Evolutionary conservation across 2,329 filamentous ascomycete genomes (phyloP).

Genomic region (Pseudonectria buxi): DNA sequence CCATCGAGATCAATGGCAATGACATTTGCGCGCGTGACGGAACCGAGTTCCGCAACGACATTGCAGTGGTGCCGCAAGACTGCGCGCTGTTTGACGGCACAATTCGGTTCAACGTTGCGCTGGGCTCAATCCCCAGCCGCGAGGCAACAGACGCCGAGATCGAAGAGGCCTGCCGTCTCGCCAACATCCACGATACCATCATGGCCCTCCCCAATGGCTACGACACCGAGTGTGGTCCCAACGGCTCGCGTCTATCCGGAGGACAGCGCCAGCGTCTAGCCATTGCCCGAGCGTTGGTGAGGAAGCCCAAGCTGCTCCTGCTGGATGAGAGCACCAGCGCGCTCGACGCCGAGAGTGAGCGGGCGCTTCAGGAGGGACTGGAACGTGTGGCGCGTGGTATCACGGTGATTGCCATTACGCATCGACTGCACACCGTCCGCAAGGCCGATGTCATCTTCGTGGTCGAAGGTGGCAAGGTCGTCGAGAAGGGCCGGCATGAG

Average conservation of each 20-base stretch:
- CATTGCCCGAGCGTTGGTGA: constrained; percentile 69
- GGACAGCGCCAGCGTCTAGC: constrained; percentile 74
- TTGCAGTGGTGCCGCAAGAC: constrained; percentile 53
- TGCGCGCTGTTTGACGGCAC: constrained; percentile 51
- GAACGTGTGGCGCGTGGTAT: constrained; percentile 48
- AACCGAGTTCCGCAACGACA: constrained; percentile 42
- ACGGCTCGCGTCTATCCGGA: constrained; percentile 67
- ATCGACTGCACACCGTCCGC: constrained; percentile 49
- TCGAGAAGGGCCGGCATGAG: constrained; percentile 46
- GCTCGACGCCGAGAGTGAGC: constrained; percentile 64
- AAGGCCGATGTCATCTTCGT: constrained; percentile 53
- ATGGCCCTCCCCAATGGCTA: constrained; percentile 57
- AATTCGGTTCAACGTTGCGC: constrained; percentile 48
- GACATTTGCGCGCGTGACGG: constrained; percentile 38
- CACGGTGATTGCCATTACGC: constrained; percentile 53
- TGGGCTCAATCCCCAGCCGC: constrained; percentile 48
- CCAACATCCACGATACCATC: constrained; percentile 66
- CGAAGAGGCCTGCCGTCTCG: constrained; percentile 57
- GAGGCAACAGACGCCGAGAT: constrained; percentile 55
- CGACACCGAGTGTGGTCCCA: constrained; percentile 61
- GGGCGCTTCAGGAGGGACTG: constrained; percentile 58
- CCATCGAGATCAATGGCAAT: constrained; percentile 37
- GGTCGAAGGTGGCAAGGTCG: constrained; percentile 45
- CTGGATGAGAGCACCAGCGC: constrained; percentile 78
- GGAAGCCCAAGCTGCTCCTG: constrained; percentile 65